Conservation (phyloP, 768 basidiomycete species). For the Mycena filopes region DNA sequence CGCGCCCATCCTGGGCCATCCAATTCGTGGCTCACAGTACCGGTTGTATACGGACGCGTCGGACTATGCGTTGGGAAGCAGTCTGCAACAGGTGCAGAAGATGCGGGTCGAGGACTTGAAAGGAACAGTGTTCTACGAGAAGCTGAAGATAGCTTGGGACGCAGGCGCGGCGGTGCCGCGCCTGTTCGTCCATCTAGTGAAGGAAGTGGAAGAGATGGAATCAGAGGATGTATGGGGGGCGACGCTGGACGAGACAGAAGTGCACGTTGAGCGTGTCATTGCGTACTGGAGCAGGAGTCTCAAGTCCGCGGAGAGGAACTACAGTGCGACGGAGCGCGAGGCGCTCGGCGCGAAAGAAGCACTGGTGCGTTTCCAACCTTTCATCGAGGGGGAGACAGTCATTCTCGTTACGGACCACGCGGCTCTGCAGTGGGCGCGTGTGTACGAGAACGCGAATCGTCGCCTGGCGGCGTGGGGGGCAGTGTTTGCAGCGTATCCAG, state of each 20-base stretch:
- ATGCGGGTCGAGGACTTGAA: constrained; percentile 18
- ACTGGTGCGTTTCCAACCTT: background rate
- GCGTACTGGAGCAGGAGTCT: constrained; percentile 10
- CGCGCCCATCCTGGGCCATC: constrained; percentile 37
- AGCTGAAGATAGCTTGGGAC: constrained; percentile 1
- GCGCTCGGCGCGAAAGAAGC: constrained; percentile 25
- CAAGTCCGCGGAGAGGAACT: background rate
- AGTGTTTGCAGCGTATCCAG: constrained; percentile 37
- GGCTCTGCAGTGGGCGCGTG: constrained; percentile 26
- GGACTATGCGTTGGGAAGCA: background rate
- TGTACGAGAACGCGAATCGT: constrained; percentile 26
- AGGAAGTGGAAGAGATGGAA: background rate
- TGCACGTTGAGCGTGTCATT: constrained; percentile 3
- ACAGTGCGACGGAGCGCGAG: background rate
- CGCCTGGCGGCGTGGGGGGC: constrained; percentile 39
- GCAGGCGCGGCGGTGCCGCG: background rate
- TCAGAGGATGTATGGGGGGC: background rate
- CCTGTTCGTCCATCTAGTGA: background rate
- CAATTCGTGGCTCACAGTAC: constrained; percentile 31
- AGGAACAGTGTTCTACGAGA: constrained; percentile 10
- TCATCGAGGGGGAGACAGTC: background rate
- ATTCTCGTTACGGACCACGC: constrained; percentile 21
- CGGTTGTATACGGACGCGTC: constrained; percentile 5
- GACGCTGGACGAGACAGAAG: background rate
- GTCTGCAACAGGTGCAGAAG: constrained; percentile 28